phyloP scores from a whole-genome alignment of 2,329 filamentous ascomycete genomes.

The Botrytis deweyae region DNA sequence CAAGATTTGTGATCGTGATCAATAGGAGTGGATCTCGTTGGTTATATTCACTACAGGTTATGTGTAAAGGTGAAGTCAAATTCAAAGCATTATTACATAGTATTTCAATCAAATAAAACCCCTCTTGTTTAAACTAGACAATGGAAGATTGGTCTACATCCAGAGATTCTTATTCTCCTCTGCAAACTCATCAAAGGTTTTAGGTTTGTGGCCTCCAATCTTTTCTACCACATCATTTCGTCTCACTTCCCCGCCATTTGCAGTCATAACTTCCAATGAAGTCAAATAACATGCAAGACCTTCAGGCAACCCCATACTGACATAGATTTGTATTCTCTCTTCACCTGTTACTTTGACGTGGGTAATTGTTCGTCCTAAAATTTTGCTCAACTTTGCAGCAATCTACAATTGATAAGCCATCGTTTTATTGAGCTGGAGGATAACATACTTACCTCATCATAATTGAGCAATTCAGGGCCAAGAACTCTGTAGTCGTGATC shows the following conservation, averaged over 20 bases:
- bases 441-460: background rate
- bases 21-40: background rate
- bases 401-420: constrained; percentile 1
- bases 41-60: background rate
- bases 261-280: constrained; percentile 3
- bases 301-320: background rate
- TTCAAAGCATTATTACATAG: background rate
- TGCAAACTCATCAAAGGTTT: background rate
- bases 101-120: background rate
- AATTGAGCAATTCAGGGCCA: background rate
- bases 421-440: background rate
- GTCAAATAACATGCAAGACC: background rate
- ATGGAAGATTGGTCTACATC: background rate
- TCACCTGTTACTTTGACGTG: background rate
- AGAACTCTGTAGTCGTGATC: constrained; percentile 1
- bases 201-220: background rate
- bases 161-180: background rate
- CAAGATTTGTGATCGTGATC: background rate
- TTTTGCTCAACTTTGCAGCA: constrained; percentile 3
- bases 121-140: background rate
- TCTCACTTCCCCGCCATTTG: background rate
- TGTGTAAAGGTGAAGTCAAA: background rate
- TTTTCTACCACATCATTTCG: background rate
- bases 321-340: background rate
- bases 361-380: background rate